phyloP scores from a whole-genome alignment of 495 filamentous ascomycete species.

The Platismatia glauca region DNA sequence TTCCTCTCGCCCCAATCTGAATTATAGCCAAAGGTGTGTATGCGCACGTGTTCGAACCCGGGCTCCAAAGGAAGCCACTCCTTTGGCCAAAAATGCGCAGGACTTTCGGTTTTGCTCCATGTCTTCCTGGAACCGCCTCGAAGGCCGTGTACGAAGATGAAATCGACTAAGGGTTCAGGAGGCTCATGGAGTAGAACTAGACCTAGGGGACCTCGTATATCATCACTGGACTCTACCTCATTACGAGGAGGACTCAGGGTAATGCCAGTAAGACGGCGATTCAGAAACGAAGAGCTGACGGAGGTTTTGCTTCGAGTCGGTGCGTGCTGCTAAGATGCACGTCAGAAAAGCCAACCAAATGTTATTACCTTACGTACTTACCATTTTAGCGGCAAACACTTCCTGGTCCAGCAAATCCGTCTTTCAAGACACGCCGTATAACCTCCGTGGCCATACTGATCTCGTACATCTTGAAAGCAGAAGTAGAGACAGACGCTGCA shows the following conservation, averaged over 20 bases:
- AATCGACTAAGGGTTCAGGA: conserved; percentile 19
- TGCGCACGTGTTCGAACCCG: conserved; percentile 27
- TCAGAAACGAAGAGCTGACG: neutral
- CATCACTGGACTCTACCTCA: neutral
- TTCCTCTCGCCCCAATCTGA: conserved; percentile 25
- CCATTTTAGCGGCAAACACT: too few species aligned
- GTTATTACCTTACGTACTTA: too few species aligned
- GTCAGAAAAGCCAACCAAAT: too few species aligned
- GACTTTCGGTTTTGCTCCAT: conserved; percentile 27
- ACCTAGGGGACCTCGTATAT: conserved; percentile 10
- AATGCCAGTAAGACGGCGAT: neutral
- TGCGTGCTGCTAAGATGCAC: too few species aligned
- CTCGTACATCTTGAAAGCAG: too few species aligned
- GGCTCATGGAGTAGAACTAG: conserved; percentile 15
- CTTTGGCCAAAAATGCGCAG: conserved; percentile 31
- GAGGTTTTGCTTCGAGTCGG: neutral
- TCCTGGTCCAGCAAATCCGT: too few species aligned
- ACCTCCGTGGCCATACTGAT: too few species aligned
- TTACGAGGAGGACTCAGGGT: neutral
- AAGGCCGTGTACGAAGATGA: conserved; percentile 35
- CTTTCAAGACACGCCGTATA: too few species aligned
- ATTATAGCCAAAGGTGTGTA: conserved; percentile 35
- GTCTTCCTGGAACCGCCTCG: conserved; percentile 29
- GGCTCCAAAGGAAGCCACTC: conserved; percentile 32
- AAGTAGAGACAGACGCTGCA: too few species aligned